Conservation (phyloP, 2,329 filamentous ascomycete genomes). For the Ophiostoma perfectum region DNA sequence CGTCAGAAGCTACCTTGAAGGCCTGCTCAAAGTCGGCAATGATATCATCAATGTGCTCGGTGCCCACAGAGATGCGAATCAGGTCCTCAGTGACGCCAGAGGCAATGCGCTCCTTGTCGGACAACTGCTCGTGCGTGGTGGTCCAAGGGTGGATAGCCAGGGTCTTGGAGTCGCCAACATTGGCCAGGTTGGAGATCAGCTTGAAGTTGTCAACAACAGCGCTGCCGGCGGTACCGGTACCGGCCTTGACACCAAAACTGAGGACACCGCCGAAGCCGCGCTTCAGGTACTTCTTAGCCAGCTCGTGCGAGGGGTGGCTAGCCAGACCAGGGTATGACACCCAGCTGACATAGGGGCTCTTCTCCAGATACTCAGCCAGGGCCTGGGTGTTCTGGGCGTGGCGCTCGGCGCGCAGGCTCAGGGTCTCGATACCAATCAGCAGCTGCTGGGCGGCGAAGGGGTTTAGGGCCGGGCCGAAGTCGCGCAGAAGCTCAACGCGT, state of each 20-base stretch:
- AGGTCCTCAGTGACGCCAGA: slow-evolving; percentile 85
- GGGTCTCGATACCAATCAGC: slow-evolving; percentile 80
- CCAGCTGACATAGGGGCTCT: slow-evolving; percentile 80
- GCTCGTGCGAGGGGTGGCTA: slow-evolving; percentile 71
- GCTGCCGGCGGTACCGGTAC: slow-evolving; percentile 66
- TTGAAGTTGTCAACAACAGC: slow-evolving; percentile 92
- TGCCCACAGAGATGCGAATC: slow-evolving; percentile 92
- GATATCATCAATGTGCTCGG: slow-evolving; percentile 95
- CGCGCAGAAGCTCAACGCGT: slow-evolving; percentile 83
- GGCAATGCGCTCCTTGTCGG: slow-evolving; percentile 69
- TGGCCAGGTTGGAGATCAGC: slow-evolving; percentile 90
- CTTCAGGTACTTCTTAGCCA: slow-evolving; percentile 81
- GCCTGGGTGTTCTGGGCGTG: slow-evolving; percentile 79
- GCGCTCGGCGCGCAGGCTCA: slow-evolving; percentile 78
- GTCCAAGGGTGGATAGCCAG: slow-evolving; percentile 93
- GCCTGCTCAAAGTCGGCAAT: slow-evolving; percentile 93
- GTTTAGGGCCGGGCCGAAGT: slow-evolving; percentile 76
- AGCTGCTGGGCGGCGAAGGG: slow-evolving; percentile 92
- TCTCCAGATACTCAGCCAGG: slow-evolving; percentile 77
- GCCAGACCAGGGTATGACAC: slow-evolving; percentile 87
- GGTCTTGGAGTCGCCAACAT: slow-evolving; percentile 93
- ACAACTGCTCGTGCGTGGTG: slow-evolving; percentile 90
- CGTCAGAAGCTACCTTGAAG: slow-evolving; percentile 57
- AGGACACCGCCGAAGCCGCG: slow-evolving; percentile 85
- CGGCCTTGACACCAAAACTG: slow-evolving; percentile 89